Base-by-base conservation (phyloP, 108 stramenopile species). In the Aurantiochytrium sp. region DNA sequence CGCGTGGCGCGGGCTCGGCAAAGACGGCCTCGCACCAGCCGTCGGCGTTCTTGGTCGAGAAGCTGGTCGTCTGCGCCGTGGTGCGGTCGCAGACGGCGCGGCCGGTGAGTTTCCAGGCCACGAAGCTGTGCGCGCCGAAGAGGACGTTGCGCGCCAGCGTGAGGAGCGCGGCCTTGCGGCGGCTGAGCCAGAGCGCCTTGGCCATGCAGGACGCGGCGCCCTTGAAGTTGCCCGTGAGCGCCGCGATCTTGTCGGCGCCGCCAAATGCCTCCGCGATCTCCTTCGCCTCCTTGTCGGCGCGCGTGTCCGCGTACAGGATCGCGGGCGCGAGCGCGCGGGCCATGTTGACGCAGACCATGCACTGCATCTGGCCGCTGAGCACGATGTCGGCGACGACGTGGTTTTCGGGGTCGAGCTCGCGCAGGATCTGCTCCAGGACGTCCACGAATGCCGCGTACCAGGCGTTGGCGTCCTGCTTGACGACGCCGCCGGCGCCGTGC, bases 21-120 rank as follows among this genome's bases (percentile, higher is more conserved):
- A 65, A 65, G 19, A 65, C 19, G 34, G 94, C 93, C 4, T 96
- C 96, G 86, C 96, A 96, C 22, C 97, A 96, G 90, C 96, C 97
- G n/a, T 95, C 94, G 1, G 95, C 95, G 39, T 96, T 96, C 86
- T 96, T 95, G 90, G 96, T 96, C 53, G 96, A 91, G 39, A 96
- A 86, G 37, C 96, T 95, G 94, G 93, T 94, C 21, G 93, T 94
- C 52, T 96, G 92, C 85, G 96, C 96, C 8, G 87, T 24, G 4
- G 37, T 53, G 45, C 68, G 68, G 15, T 53, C 68, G 30, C 52
- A 59, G 3, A 10, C 68, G 10, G 69, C 42, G 15, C 30, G 24
- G 37, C 41, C 69, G 59, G 87, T 88, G 55, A 88, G 68, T 24
- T 50, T 15, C 81, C 59, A 65, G 19, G 59, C 59, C 0, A 65